A percentile compares a stretch with the other conserved stretches of the same genome.
Evolutionary conservation across 1,139 yeast genomes (phyloP).

Genomic region (Suhomyces yuchorum): DNA sequence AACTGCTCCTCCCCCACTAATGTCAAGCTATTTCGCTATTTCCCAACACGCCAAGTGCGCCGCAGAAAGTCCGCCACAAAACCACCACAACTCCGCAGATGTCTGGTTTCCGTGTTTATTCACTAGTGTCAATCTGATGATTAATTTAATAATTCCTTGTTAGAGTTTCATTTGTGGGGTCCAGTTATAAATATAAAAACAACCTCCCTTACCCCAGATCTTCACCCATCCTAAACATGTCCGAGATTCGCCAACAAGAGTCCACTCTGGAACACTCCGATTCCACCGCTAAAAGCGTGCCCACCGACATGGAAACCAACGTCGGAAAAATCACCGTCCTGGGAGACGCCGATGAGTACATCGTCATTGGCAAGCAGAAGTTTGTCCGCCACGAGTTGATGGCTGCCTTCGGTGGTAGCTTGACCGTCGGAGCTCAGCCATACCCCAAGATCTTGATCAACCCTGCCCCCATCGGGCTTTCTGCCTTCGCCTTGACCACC

Average conservation of each 20-base stretch:
- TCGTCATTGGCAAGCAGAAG: constrained; percentile 72
- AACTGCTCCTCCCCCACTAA: background rate
- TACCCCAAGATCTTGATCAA: constrained; percentile 43
- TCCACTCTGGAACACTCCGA: constrained; percentile 9
- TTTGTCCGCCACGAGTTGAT: constrained; percentile 49
- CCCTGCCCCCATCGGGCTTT: constrained; percentile 64
- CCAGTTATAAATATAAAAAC: background rate
- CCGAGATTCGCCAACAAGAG: background rate
- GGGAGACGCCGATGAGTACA: constrained; percentile 51
- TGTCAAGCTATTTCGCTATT: background rate
- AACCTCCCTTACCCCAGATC: background rate
- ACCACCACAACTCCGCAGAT: background rate
- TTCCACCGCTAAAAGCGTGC: constrained; percentile 5
- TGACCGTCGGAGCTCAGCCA: constrained; percentile 43
- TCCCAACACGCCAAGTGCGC: background rate
- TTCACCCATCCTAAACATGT: background rate
- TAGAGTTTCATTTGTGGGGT: background rate
- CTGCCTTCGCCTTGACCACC: constrained; percentile 54
- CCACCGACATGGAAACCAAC: constrained; percentile 1
- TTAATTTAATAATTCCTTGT: background rate
- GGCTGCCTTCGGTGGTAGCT: constrained; percentile 45
- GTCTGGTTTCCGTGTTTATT: background rate
- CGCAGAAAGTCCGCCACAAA: background rate
- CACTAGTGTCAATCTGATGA: background rate
- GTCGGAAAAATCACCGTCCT: constrained; percentile 3